Base-by-base conservation (phyloP, 257 asterid genomes). In the Nicotiana noctiflora region DNA sequence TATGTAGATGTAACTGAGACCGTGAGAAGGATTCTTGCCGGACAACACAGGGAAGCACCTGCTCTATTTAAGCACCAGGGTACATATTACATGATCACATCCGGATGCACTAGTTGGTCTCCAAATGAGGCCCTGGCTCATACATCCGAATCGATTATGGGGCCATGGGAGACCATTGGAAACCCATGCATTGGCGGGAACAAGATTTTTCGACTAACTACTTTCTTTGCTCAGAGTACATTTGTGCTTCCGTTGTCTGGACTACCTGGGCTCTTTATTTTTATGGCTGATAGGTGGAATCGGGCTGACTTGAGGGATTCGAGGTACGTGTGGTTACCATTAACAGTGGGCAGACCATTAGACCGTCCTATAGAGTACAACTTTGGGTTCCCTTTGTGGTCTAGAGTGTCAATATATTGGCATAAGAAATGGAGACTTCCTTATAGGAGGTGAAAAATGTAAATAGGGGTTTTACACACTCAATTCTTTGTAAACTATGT, bases 81-180 rank as follows among this genome's bases (percentile, higher is more conserved):
- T 12, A 96, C 91, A 3, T 96, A 96, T 65, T 96, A 96, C 93
- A 94, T 96, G 99, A 88, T 96, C 84, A 96, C 98, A 32, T 96
- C 98, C 0, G 98, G 99, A 0, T 96, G 99, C 81, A 92, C 97
- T 0, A 96, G 99, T 40, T 96, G 99, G 99, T 96, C 98, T 25
- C 98, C 99, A 49, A 96, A 96, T 18, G 91, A 90, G 89, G 98
- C 99, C 11, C 88, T 90, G 25, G 95, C 88, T 5, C 98, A 96
- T 55, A 97, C 97, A 18, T 89, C 99, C 0, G 97, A 92, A 49
- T 91, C 98, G 14, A 82, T 96, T 14, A 91, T 93, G 98, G 98
- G 98, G 61, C 91, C 93, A 0, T 96, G 99, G 99, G 94, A 93
- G 89, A 91, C 90, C 4, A 81, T 96, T 84, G 98, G 99, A 81